Base-by-base conservation (phyloP, 768 basidiomycete species). In the Pholiota conissans region DNA sequence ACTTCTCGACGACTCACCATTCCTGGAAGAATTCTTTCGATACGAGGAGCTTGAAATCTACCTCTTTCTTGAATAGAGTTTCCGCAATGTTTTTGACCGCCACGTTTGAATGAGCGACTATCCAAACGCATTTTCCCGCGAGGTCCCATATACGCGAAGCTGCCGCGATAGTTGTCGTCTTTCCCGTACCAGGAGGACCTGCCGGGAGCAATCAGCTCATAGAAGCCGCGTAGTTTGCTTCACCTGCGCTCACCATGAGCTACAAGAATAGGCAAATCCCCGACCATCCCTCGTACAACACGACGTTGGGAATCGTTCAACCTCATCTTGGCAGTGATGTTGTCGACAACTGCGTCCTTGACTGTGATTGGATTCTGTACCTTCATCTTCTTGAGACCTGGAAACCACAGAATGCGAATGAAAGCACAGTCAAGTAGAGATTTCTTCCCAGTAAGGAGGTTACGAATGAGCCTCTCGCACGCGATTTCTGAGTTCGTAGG, bases 171-270 rank as follows among this genome's bases (percentile, higher is more conserved):
- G 79, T 79, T 0, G 76, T 75, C 4, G 82, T 84, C 61, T 84
- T 84, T 3, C 82, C 82, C 3, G 82, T 81, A 2, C 79, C 80
- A 10, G 80, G 81, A 22, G 81, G 79, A 5, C 80, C 81, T 80
- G 24, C n/a, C 27, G 6, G 40, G 22, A 9, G 49, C 26, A 3
- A 20, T 39, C 27, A n/a, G 39, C 8, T 16, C 7, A 48, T 6
- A 16, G 9, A 32, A 9, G n/a, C n/a, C n/a, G n/a, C n/a, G n/a
- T n/a, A n/a, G n/a, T n/a, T n/a, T n/a, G n/a, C n/a, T n/a, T n/a
- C n/a, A n/a, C n/a, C n/a, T 3, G 26, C 7, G 55, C 65, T 18
- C 46, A 76, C 79, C 79, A 55, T 80, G 80, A 6, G 69, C 72
- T 27, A 79, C 63, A 1, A 78, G 68, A 3, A 78, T 24, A 1